Percentiles rank a stretch among this genome's conserved stretches.
These are phyloP conservation scores for Pseudocercospora macadamiae DNA, from an alignment of 2,329 filamentous ascomycete species.

Conservation along the genomic window DNA sequence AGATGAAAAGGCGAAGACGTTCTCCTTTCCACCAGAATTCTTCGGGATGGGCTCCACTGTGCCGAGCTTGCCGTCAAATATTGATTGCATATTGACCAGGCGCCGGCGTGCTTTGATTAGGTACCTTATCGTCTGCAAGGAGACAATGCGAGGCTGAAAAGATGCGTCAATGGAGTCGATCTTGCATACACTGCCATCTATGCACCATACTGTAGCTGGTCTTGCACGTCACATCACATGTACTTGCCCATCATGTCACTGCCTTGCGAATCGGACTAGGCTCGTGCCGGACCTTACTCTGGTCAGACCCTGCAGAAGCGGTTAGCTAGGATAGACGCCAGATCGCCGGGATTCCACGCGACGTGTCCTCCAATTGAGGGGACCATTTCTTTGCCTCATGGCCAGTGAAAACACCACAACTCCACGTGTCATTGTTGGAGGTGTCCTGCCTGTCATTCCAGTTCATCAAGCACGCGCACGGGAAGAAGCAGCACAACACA, in stretches of 20 bases:
- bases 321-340: too few relatives aligned
- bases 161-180: not conserved
- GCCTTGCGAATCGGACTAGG: too few relatives aligned
- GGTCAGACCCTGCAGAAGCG: not conserved
- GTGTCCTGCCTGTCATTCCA: not conserved
- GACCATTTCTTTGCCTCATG: not conserved
- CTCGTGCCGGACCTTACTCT: not conserved
- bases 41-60: not conserved
- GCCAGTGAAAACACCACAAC: not conserved
- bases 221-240: too few relatives aligned
- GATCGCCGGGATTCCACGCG: not conserved
- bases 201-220: too few relatives aligned
- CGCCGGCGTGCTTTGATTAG: too few relatives aligned
- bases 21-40: not conserved
- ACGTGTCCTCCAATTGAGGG: not conserved
- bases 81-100: not conserved
- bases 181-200: too few relatives aligned
- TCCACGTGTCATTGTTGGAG: not conserved
- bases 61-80: too few relatives aligned
- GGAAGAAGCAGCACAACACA: conserved; percentile 1
- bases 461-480: not conserved
- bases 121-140: not conserved
- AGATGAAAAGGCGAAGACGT: not conserved
- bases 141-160: conserved; percentile 3
- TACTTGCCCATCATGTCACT: too few relatives aligned